Conservation (phyloP, 1,284 basidiomycete genomes). For the Cryptococcus sp. region DNA sequence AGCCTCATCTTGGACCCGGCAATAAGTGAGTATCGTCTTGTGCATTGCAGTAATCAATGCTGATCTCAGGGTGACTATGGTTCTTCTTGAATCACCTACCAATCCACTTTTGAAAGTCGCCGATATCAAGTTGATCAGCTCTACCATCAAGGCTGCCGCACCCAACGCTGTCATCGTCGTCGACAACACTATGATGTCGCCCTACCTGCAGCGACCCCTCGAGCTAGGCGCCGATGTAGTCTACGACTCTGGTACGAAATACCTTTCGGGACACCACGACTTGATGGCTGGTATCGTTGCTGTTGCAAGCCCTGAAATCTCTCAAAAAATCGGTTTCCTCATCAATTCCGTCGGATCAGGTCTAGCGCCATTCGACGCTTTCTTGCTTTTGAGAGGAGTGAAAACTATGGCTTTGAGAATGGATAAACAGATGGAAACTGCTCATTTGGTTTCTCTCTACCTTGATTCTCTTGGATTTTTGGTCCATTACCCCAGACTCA, state of each 20-base stretch:
- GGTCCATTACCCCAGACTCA: constrained; percentile 90
- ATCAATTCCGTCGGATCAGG: constrained; percentile 99
- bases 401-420: constrained; percentile 97
- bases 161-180: constrained; percentile 83
- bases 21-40: constrained; percentile 50
- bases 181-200: constrained; percentile 99
- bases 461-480: constrained; percentile 82
- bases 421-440: constrained; percentile 85
- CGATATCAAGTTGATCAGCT: constrained; percentile 76
- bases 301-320: constrained; percentile 86
- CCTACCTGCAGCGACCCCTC: constrained; percentile 91
- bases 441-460: constrained; percentile 81
- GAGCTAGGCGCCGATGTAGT: constrained; percentile 96
- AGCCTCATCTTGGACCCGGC: constrained; percentile 61
- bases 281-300: constrained; percentile 95
- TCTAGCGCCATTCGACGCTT: constrained; percentile 90
- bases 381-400: constrained; percentile 89
- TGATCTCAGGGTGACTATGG: constrained; percentile 60
- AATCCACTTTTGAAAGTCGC: constrained; percentile 96
- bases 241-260: constrained; percentile 98
- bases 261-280: constrained; percentile 96
- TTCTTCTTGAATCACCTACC: constrained; percentile 93
- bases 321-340: constrained; percentile 82
- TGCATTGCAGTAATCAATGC: constrained; percentile 1
- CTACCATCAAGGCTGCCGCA: constrained; percentile 72